phyloP scores from a whole-genome alignment of 257 asterid species.

The Penstemon newberryi region DNA sequence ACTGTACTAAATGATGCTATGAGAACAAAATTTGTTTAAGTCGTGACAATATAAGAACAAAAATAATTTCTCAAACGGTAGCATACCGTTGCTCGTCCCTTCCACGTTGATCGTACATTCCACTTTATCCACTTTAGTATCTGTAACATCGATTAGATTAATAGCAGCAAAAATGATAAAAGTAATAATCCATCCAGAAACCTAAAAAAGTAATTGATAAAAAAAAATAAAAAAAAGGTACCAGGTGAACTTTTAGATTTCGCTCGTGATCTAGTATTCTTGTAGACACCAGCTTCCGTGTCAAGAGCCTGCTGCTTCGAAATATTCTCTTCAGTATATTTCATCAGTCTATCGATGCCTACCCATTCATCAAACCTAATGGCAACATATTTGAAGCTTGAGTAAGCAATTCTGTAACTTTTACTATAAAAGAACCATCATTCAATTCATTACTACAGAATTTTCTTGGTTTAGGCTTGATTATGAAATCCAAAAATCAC shows the following conservation, averaged over 20 bases:
- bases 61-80: not conserved
- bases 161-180: constrained; percentile 25
- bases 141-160: constrained; percentile 40
- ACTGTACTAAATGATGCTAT: too few relatives aligned
- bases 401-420: constrained; percentile 30
- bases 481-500: not conserved
- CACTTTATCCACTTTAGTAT: constrained; percentile 63
- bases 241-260: constrained; percentile 82
- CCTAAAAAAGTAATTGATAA: constrained; percentile 19
- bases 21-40: too few relatives aligned
- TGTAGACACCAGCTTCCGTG: constrained; percentile 74
- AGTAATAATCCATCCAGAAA: constrained; percentile 11
- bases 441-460: constrained; percentile 7
- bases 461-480: constrained; percentile 14
- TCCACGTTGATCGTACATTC: constrained; percentile 24
- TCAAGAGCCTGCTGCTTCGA: constrained; percentile 77
- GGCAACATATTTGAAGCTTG: constrained; percentile 33
- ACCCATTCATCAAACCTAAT: constrained; percentile 99
- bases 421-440: constrained; percentile 14
- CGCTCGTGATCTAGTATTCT: constrained; percentile 60
- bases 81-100: constrained; percentile 48
- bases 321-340: constrained; percentile 70
- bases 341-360: constrained; percentile 77
- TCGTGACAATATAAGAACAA: not conserved
- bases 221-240: constrained; percentile 21